A percentile compares a stretch with the other conserved stretches of the same genome.
phyloP scores from a whole-genome alignment of 305 asterid species.

The Fraxinus sp. region DNA sequence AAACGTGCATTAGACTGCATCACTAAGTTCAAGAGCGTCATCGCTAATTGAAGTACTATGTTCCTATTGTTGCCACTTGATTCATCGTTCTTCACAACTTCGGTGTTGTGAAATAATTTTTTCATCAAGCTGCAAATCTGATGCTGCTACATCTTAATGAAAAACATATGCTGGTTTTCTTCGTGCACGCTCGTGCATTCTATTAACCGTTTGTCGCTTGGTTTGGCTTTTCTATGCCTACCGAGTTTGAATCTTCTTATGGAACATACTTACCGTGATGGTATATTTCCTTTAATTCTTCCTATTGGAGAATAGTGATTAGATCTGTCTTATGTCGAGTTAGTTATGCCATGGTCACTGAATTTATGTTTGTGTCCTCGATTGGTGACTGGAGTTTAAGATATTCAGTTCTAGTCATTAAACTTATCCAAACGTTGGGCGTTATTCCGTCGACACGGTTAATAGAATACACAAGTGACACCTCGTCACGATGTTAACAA shows the following conservation, averaged over 20 bases:
- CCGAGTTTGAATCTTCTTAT: background rate
- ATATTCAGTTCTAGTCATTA: background rate
- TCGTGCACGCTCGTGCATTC: background rate
- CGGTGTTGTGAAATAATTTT: slow-evolving; percentile 41
- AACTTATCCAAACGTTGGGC: background rate
- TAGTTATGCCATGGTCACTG: background rate
- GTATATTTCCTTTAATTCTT: background rate
- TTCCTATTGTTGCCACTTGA: slow-evolving; percentile 1
- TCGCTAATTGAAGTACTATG: slow-evolving; percentile 25
- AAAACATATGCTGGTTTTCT: background rate
- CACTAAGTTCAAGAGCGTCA: slow-evolving; percentile 54
- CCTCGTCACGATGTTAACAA: background rate
- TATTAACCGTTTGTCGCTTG: background rate
- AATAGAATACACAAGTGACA: background rate
- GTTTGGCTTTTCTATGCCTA: background rate
- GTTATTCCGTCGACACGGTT: background rate
- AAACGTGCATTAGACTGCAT: slow-evolving; percentile 77
- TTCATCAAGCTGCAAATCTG: background rate
- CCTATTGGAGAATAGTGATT: background rate
- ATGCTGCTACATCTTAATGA: background rate
- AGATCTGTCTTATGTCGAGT: background rate
- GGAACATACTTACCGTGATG: background rate
- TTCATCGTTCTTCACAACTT: slow-evolving; percentile 41
- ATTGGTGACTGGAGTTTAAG: background rate
- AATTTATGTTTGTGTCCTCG: background rate